Base-by-base conservation (phyloP, 495 filamentous ascomycete species). In the Podospora comata region DNA sequence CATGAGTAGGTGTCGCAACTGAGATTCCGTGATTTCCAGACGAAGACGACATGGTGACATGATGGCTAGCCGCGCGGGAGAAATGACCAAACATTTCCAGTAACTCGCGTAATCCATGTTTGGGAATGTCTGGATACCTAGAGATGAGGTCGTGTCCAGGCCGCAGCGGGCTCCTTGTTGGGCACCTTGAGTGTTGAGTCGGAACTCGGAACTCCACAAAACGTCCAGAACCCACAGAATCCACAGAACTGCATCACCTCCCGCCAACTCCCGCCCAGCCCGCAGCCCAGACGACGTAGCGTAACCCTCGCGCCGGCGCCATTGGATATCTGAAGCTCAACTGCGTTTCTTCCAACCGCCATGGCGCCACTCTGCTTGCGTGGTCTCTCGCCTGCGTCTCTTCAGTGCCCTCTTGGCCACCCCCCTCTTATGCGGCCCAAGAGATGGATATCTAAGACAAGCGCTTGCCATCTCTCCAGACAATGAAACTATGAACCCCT, bases 401-500 rank as follows among this genome's bases (percentile, higher is more conserved):
- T 20, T 58, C 55, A 19, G n/a, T n/a, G n/a, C 30, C 30, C 30
- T 58, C 55, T 58, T 58, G 55, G 55, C 55, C 19, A 6, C 11
- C 54, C 54, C 54, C 55, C 23, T 58, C 23, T 58, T 26, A 15
- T 19, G 18, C n/a, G 9, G 18, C 39, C 39, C 39, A 48, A 48
- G 9, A 48, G 39, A 48, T 48, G 23, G 23, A 23, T 23, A 23
- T 23, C 23, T 23, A 1, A 48, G 39, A 48, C 9, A 48, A 48
- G 39, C 39, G 39, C 39, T 11, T 48, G 39, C 39, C 39, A 18
- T 48, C 39, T 48, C 30, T 32, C 39, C 39, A 48, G 39, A 48
- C 39, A 48, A 48, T 48, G 39, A 48, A 48, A 48, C 39, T 48
- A 48, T 11, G 39, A 58, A 60, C 62, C 67, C 62, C 54, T 64